Conservation (phyloP, 331 rosid species). For the Phaseolus coccineus region DNA sequence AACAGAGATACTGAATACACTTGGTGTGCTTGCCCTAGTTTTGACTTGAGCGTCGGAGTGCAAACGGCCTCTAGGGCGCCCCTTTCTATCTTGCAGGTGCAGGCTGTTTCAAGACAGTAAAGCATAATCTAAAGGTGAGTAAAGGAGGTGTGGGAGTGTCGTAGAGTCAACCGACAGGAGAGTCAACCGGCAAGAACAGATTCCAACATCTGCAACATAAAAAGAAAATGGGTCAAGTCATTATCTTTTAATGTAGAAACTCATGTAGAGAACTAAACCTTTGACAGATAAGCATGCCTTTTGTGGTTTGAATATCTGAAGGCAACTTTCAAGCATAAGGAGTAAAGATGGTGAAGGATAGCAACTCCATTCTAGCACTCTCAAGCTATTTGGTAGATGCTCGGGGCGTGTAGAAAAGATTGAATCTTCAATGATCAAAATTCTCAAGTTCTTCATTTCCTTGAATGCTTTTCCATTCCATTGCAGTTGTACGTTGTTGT, state of each 20-base stretch:
- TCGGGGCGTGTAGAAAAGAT: background rate
- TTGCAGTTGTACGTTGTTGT: background rate
- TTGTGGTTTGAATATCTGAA: background rate
- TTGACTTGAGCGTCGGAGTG: too few species aligned
- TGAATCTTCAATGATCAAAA: background rate
- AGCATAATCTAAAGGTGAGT: too few species aligned
- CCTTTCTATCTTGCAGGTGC: too few species aligned
- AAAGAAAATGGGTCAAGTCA: background rate
- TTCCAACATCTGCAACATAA: background rate
- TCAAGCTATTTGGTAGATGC: slow-evolving; percentile 23
- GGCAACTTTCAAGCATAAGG: background rate
- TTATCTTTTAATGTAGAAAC: background rate
- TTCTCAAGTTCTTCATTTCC: slow-evolving; percentile 2
- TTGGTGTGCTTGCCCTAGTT: too few species aligned
- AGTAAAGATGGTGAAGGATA: slow-evolving; percentile 18
- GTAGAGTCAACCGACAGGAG: too few species aligned
- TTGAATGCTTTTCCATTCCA: slow-evolving; percentile 18
- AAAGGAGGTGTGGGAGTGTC: too few species aligned
- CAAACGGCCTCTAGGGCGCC: too few species aligned
- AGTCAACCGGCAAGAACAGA: too few species aligned
- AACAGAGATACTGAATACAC: too few species aligned
- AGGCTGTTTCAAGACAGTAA: too few species aligned
- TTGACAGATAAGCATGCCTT: background rate
- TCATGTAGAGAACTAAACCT: background rate
- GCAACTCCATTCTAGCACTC: background rate